Percentiles rank a stretch among this genome's conserved stretches.
Evolutionary conservation across 768 basidiomycete genomes (phyloP).

Genomic region (Tubosaeta sp.): DNA sequence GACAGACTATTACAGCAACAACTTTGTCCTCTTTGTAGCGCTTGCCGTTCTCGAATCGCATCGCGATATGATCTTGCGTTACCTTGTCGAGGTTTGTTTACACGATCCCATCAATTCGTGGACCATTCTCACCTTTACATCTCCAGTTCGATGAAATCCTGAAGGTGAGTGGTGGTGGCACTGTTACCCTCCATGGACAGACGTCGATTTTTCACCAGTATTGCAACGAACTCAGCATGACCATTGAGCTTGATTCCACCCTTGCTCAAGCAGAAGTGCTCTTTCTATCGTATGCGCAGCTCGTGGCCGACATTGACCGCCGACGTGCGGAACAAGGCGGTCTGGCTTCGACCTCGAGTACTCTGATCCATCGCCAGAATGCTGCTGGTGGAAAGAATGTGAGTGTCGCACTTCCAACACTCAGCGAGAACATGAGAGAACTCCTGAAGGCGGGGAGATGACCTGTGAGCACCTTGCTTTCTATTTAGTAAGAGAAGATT

Average conservation of each 20-base stretch:
- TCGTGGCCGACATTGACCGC: slow-evolving; percentile 87
- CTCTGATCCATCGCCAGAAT: slow-evolving; percentile 34
- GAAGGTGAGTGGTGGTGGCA: slow-evolving; percentile 18
- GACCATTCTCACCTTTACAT: slow-evolving; percentile 3
- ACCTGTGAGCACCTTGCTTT: background rate
- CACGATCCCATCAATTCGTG: background rate
- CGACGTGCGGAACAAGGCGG: slow-evolving; percentile 55
- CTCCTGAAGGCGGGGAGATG: slow-evolving; percentile 48
- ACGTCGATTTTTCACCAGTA: slow-evolving; percentile 45
- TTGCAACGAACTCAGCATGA: slow-evolving; percentile 93
- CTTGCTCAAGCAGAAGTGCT: slow-evolving; percentile 96
- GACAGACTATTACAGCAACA: slow-evolving; percentile 85
- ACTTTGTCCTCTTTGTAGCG: slow-evolving; percentile 91
- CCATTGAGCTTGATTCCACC: slow-evolving; percentile 94
- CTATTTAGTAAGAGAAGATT: slow-evolving; percentile 2
- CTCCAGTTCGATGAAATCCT: slow-evolving; percentile 57
- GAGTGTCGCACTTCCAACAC: slow-evolving; percentile 39
- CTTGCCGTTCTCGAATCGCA: slow-evolving; percentile 93
- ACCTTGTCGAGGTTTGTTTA: slow-evolving; percentile 79
- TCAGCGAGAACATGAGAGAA: slow-evolving; percentile 62
- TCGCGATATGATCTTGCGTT: slow-evolving; percentile 90
- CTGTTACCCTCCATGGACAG: background rate
- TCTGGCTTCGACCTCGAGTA: slow-evolving; percentile 16
- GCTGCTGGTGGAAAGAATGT: slow-evolving; percentile 17
- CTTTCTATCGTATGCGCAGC: slow-evolving; percentile 84